Percentiles rank a stretch among this genome's conserved stretches.
These are phyloP conservation scores for Phytophthora cajani DNA, from an alignment of 352 stramenopile genomes.

Conservation along the genomic window DNA sequence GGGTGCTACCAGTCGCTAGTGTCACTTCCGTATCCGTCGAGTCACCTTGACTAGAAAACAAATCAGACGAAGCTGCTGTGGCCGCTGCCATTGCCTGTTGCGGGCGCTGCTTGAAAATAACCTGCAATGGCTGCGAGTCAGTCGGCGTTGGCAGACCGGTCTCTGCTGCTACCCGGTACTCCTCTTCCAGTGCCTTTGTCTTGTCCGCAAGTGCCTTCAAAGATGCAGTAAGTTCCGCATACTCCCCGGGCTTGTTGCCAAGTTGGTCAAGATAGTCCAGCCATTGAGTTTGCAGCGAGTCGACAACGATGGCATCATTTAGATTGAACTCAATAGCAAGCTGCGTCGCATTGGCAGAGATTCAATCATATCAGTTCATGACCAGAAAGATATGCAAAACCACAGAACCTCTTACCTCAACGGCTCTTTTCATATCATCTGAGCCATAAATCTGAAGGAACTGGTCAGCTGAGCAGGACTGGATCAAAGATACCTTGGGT, in stretches of 20 bases:
- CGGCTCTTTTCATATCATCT: conserved; percentile 64
- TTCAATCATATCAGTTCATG: conserved; percentile 12
- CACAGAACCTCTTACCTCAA: conserved; percentile 55
- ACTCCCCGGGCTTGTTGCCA: conserved; percentile 24
- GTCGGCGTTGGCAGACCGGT: conserved; percentile 35
- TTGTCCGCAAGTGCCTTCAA: conserved; percentile 59
- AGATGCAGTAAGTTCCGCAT: conserved; percentile 45
- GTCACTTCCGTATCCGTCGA: conserved; percentile 48
- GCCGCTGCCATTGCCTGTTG: conserved; percentile 43
- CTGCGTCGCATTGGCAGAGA: conserved; percentile 33
- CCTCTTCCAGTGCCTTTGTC: conserved; percentile 58
- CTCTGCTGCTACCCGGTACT: conserved; percentile 47
- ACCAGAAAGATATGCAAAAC: neutral
- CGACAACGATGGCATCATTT: conserved; percentile 63
- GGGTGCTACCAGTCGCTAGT: conserved; percentile 41
- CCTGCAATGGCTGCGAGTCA: conserved; percentile 62
- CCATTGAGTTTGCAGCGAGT: conserved; percentile 67
- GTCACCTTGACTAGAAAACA: conserved; percentile 36
- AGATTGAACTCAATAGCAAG: conserved; percentile 78
- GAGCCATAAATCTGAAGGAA: conserved; percentile 78
- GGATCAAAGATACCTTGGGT: conserved; percentile 75
- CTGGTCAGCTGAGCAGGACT: conserved; percentile 73
- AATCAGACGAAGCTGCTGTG: conserved; percentile 31
- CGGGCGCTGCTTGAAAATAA: conserved; percentile 88
- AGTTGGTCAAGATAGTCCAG: conserved; percentile 32